These are phyloP conservation scores for Clitopilus passeckerianus DNA, from an alignment of 768 basidiomycete genomes.

Conservation along the genomic window DNA sequence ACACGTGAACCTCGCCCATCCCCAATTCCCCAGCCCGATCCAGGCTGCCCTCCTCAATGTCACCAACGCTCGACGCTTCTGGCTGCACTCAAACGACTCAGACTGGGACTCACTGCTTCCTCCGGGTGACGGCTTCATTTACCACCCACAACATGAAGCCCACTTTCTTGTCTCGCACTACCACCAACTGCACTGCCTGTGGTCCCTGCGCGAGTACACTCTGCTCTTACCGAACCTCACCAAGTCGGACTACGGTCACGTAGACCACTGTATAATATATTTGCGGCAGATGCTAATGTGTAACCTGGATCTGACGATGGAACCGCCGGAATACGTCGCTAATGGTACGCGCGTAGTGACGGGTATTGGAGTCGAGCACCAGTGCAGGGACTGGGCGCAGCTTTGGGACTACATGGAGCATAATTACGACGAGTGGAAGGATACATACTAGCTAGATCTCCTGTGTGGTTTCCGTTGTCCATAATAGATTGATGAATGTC, in stretches of 20 bases:
- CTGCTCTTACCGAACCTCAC: background rate
- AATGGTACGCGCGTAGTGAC: background rate
- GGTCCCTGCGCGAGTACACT: background rate
- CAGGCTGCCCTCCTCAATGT: background rate
- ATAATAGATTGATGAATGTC: background rate
- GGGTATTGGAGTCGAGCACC: background rate
- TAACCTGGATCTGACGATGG: slow-evolving; percentile 1
- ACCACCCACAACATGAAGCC: background rate
- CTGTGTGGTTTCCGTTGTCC: background rate
- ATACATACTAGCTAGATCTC: background rate
- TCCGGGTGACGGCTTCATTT: background rate
- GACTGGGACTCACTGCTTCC: background rate
- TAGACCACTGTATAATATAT: background rate
- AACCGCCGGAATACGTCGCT: background rate
- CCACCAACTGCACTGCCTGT: slow-evolving; percentile 1
- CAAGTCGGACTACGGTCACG: background rate
- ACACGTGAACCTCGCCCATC: background rate
- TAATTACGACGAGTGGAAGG: background rate
- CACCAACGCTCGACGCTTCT: background rate
- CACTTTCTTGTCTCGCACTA: slow-evolving; percentile 2
- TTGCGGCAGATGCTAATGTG: background rate
- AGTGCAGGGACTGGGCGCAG: slow-evolving; percentile 1
- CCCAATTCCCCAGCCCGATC: background rate
- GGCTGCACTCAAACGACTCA: background rate
- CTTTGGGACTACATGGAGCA: slow-evolving; percentile 1